A percentile compares a stretch with the other conserved stretches of the same genome.
Evolutionary conservation across 1,284 basidiomycete species (phyloP).

Genomic region (Gymnopus androsaceus): DNA sequence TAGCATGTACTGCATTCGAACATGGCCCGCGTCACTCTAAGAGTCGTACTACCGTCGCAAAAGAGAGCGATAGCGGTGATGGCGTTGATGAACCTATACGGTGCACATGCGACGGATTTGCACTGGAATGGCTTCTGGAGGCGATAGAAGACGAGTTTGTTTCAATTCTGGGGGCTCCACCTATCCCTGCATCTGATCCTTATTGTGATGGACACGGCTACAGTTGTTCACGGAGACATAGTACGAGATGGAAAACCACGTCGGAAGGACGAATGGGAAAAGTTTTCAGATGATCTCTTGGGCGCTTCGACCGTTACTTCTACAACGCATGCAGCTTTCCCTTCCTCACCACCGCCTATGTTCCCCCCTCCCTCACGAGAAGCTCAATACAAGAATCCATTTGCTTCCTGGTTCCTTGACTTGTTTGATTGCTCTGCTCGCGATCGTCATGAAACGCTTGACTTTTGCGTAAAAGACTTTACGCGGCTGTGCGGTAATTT

Average conservation of each 20-base stretch:
- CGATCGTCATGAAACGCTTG: conserved; percentile 38
- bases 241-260: neutral
- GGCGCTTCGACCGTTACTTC: neutral
- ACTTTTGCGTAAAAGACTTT: conserved; percentile 44
- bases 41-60: neutral
- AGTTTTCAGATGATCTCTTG: neutral
- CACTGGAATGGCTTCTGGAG: conserved; percentile 43
- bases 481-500: conserved; percentile 36
- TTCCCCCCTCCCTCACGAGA: neutral
- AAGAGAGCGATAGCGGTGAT: neutral
- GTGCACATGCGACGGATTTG: conserved; percentile 35
- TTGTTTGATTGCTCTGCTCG: conserved; percentile 3
- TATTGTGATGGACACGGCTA: conserved; percentile 3
- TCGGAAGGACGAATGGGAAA: neutral
- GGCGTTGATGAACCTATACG: neutral
- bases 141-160: conserved; percentile 54
- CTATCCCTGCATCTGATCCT: conserved; percentile 16
- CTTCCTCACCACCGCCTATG: neutral
- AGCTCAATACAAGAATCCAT: neutral
- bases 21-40: neutral
- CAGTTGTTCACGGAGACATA: conserved; percentile 1
- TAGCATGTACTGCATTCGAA: conserved; percentile 30
- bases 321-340: neutral
- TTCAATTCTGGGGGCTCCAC: conserved; percentile 49
- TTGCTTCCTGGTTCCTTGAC: neutral